Conservation (phyloP, 768 basidiomycete species). For the Termitomyces sp. region DNA sequence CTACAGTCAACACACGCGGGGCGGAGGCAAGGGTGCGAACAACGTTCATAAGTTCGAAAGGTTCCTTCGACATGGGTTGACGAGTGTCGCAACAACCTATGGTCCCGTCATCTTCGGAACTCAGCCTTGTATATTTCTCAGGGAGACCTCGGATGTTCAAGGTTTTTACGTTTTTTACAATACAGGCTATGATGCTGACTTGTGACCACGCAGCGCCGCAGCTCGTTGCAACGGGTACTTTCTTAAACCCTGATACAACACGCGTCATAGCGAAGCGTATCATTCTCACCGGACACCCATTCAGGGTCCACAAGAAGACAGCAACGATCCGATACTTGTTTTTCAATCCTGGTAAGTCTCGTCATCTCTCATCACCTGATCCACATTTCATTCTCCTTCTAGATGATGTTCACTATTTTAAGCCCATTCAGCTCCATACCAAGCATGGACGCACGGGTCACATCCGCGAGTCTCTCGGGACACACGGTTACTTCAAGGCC, state of each 20-base stretch:
- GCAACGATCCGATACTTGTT: slow-evolving; percentile 99
- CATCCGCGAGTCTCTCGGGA: slow-evolving; percentile 88
- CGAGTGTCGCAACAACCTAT: slow-evolving; percentile 82
- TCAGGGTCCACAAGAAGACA: slow-evolving; percentile 95
- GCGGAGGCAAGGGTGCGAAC: slow-evolving; percentile 88
- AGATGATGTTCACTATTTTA: slow-evolving; percentile 91
- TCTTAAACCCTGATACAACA: slow-evolving; percentile 86
- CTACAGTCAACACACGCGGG: slow-evolving; percentile 88
- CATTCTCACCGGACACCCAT: slow-evolving; percentile 91
- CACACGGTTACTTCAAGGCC: slow-evolving; percentile 97
- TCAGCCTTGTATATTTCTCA: slow-evolving; percentile 71
- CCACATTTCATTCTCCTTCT: slow-evolving; percentile 7
- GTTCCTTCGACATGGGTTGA: slow-evolving; percentile 77
- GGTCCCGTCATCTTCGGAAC: slow-evolving; percentile 87
- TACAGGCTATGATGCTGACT: neutral
- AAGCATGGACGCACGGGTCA: slow-evolving; percentile 90
- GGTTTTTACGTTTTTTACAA: slow-evolving; percentile 34
- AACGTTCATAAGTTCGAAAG: slow-evolving; percentile 97
- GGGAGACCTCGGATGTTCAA: slow-evolving; percentile 62
- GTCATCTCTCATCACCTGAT: slow-evolving; percentile 6
- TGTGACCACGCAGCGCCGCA: slow-evolving; percentile 49
- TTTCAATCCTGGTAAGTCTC: slow-evolving; percentile 71
- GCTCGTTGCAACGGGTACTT: slow-evolving; percentile 86
- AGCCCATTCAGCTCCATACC: slow-evolving; percentile 88
- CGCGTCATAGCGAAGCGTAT: slow-evolving; percentile 92